phyloP scores from a whole-genome alignment of 805 yeast genomes.

The Sporopachydermia quercuum region DNA sequence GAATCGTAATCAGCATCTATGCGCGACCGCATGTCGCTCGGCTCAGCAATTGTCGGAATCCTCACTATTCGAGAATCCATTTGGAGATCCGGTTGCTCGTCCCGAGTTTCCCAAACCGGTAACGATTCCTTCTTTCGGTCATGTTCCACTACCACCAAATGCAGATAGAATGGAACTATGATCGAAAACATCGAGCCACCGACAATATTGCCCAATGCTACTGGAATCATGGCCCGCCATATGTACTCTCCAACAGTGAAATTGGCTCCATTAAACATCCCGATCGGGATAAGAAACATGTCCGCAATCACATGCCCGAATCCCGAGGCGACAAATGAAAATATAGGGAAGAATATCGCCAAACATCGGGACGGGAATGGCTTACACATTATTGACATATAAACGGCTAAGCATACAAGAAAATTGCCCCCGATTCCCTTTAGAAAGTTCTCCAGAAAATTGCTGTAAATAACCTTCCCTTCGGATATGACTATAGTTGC shows the following conservation, averaged over 20 bases:
- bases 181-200: conserved; percentile 65
- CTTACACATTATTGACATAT: conserved; percentile 62
- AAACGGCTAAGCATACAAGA: conserved; percentile 60
- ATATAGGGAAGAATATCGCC: conserved; percentile 51
- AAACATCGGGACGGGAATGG: conserved; percentile 64
- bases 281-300: conserved; percentile 55
- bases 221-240: conserved; percentile 64
- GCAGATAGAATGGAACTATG: conserved; percentile 58
- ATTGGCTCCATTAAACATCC: conserved; percentile 51
- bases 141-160: conserved; percentile 54
- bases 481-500: conserved; percentile 36
- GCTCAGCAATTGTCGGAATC: conserved; percentile 13
- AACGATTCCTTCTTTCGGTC: conserved; percentile 47
- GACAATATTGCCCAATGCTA: conserved; percentile 56
- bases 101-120: conserved; percentile 57
- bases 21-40: neutral
- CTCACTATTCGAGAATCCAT: conserved; percentile 70
- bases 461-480: conserved; percentile 24
- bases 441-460: conserved; percentile 47
- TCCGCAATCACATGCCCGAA: conserved; percentile 76
- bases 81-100: conserved; percentile 68
- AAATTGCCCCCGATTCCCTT: conserved; percentile 59
- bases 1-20: neutral
- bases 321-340: conserved; percentile 67
- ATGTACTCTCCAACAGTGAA: conserved; percentile 47